Evolutionary conservation across 129 eudicot genomes (phyloP).

Genomic region (Artemisia argyi): DNA sequence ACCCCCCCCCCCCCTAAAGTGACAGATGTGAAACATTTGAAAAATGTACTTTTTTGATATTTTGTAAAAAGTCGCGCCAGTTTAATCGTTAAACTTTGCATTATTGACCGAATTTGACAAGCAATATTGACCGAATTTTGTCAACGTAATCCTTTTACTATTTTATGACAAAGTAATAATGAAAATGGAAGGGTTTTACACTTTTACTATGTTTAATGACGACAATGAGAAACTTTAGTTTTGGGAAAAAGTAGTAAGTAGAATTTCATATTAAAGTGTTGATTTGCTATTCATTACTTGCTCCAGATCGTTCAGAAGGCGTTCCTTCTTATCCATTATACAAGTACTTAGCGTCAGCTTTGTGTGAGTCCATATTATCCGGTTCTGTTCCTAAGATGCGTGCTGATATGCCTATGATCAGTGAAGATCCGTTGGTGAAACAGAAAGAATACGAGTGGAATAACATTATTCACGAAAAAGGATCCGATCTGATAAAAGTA

Average conservation of each 20-base stretch:
- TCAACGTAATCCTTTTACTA: no score
- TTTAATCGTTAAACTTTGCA: no score
- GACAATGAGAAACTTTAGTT: not conserved
- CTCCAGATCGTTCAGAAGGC: slow-evolving; percentile 55
- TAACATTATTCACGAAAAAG: slow-evolving; percentile 52
- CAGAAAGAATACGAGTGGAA: slow-evolving; percentile 55
- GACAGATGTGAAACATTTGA: no score
- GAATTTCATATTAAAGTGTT: not conserved
- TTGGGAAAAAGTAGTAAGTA: no score
- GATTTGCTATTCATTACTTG: not conserved
- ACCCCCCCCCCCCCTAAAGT: no score
- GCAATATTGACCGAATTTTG: no score
- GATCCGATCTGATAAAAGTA: slow-evolving; percentile 57
- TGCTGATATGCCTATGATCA: slow-evolving; percentile 22
- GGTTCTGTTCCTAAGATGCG: slow-evolving; percentile 34
- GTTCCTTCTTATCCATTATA: slow-evolving; percentile 81
- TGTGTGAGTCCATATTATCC: slow-evolving; percentile 49
- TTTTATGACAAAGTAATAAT: no score
- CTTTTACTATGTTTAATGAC: no score
- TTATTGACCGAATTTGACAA: no score
- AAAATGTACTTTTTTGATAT: no score
- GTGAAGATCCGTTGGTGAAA: slow-evolving; percentile 38
- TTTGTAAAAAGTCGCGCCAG: no score
- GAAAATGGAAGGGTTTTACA: no score
- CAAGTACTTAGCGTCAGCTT: slow-evolving; percentile 71